Conservation (phyloP, 768 basidiomycete species). For the Mycena polygramma region DNA sequence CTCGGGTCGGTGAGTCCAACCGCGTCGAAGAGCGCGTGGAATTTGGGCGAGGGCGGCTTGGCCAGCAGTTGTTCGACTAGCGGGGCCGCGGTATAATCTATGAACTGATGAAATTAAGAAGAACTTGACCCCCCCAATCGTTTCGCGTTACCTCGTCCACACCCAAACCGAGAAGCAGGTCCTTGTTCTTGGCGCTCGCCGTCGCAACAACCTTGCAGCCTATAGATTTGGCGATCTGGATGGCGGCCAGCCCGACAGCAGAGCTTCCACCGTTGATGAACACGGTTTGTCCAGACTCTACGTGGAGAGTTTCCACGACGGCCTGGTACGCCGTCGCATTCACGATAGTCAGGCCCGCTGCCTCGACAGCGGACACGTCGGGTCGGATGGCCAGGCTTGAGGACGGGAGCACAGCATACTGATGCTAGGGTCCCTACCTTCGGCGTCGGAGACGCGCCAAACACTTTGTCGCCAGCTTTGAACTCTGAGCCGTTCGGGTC, state of each 20-base stretch:
- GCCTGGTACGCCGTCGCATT: conserved; percentile 71
- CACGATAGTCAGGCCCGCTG: conserved; percentile 71
- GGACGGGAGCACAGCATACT: conserved; percentile 67
- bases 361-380: conserved; percentile 64
- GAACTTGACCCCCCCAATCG: too few relatives aligned
- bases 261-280: conserved; percentile 82
- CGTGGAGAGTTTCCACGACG: conserved; percentile 56
- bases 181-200: conserved; percentile 72
- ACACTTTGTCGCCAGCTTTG: conserved; percentile 72
- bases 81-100: conserved; percentile 71
- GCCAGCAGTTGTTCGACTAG: conserved; percentile 60
- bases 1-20: conserved; percentile 62
- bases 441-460: conserved; percentile 53
- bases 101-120: conserved; percentile 52
- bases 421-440: conserved; percentile 69
- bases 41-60: conserved; percentile 63
- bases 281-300: conserved; percentile 71
- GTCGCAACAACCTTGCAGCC: conserved; percentile 71
- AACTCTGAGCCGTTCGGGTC: conserved; percentile 67
- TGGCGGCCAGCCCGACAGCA: conserved; percentile 76
- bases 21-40: conserved; percentile 72
- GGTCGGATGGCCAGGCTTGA: conserved; percentile 52
- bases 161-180: conserved; percentile 68
- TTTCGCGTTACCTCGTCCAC: conserved; percentile 73
- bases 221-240: conserved; percentile 77